A percentile compares a stretch with the other conserved stretches of the same genome.
These are phyloP conservation scores for Xylaria acuta DNA, from an alignment of 495 filamentous ascomycete genomes.

Conservation along the genomic window DNA sequence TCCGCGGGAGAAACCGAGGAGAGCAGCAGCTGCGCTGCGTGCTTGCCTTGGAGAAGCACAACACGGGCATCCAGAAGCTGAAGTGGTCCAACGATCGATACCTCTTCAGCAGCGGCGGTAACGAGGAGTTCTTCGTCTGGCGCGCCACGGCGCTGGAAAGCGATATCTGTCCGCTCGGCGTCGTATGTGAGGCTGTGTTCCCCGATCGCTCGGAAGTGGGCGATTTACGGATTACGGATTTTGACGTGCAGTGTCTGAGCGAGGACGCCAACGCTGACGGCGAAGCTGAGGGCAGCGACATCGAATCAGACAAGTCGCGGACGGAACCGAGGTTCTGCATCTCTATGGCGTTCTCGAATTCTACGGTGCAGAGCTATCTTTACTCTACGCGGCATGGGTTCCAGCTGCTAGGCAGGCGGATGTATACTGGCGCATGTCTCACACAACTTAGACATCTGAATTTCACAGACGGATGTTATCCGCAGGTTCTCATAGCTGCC, in stretches of 20 bases:
- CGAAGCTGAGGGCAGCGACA: not conserved
- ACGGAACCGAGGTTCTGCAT: slow-evolving; percentile 56
- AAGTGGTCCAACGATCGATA: slow-evolving; percentile 72
- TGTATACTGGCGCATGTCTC: slow-evolving; percentile 80
- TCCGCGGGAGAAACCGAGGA: slow-evolving; percentile 4
- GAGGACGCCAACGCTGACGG: slow-evolving; percentile 7
- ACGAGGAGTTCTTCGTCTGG: slow-evolving; percentile 92
- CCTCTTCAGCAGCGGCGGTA: slow-evolving; percentile 83
- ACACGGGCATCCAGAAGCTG: slow-evolving; percentile 81
- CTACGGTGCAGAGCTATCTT: slow-evolving; percentile 69
- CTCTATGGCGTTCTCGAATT: slow-evolving; percentile 78
- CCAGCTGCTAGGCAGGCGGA: slow-evolving; percentile 59
- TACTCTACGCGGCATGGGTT: slow-evolving; percentile 62
- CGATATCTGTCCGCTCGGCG: slow-evolving; percentile 57
- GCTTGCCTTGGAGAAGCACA: slow-evolving; percentile 74
- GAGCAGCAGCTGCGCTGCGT: slow-evolving; percentile 55
- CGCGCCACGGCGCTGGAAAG: slow-evolving; percentile 59
- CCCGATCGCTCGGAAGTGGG: slow-evolving; percentile 63
- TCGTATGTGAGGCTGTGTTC: slow-evolving; percentile 68
- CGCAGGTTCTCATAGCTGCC: slow-evolving; percentile 58
- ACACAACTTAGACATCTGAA: slow-evolving; percentile 68
- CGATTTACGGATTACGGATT: slow-evolving; percentile 81
- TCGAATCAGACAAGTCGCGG: not conserved
- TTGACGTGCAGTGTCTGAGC: slow-evolving; percentile 53
- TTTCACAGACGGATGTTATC: slow-evolving; percentile 22